Percentiles rank a stretch among this genome's conserved stretches.
These are phyloP conservation scores for Amphirosellinia nigrospora DNA, from an alignment of 495 filamentous ascomycete genomes.

Conservation along the genomic window DNA sequence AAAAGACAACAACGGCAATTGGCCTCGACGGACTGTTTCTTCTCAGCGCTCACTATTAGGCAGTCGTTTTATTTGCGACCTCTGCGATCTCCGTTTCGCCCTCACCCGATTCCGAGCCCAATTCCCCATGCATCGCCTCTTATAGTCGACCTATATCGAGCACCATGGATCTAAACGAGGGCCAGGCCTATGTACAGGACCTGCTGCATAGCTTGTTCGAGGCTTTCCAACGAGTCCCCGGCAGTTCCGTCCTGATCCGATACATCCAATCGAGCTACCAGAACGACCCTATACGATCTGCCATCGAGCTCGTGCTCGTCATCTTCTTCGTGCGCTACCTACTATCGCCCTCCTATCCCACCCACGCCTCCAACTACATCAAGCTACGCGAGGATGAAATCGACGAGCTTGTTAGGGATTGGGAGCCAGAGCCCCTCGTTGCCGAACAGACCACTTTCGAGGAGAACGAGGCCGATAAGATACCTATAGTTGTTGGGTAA, in stretches of 20 bases:
- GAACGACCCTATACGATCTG: constrained; percentile 91
- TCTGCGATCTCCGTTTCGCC: neutral
- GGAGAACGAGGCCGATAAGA: constrained; percentile 80
- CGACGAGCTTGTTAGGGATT: constrained; percentile 96
- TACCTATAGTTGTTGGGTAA: constrained; percentile 88
- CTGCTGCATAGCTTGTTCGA: constrained; percentile 69
- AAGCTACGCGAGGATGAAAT: constrained; percentile 93
- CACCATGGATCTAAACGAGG: constrained; percentile 81
- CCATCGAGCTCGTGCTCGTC: constrained; percentile 92
- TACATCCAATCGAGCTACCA: constrained; percentile 98
- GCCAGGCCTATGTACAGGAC: constrained; percentile 70
- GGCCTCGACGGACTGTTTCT: neutral
- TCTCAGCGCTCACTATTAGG: neutral
- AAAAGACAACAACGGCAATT: neutral
- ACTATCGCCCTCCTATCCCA: constrained; percentile 87
- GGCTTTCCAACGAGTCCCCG: constrained; percentile 86
- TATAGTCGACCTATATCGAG: neutral
- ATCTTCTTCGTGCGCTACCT: constrained; percentile 95
- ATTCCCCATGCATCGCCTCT: constrained; percentile 13
- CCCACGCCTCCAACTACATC: constrained; percentile 83
- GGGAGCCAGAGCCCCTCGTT: constrained; percentile 93
- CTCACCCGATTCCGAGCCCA: neutral
- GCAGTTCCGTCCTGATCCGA: constrained; percentile 90
- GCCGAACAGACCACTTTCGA: constrained; percentile 72
- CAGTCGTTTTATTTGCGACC: neutral